These are phyloP conservation scores for Pyrenula massariospora DNA, from an alignment of 495 filamentous ascomycete genomes.

Conservation along the genomic window DNA sequence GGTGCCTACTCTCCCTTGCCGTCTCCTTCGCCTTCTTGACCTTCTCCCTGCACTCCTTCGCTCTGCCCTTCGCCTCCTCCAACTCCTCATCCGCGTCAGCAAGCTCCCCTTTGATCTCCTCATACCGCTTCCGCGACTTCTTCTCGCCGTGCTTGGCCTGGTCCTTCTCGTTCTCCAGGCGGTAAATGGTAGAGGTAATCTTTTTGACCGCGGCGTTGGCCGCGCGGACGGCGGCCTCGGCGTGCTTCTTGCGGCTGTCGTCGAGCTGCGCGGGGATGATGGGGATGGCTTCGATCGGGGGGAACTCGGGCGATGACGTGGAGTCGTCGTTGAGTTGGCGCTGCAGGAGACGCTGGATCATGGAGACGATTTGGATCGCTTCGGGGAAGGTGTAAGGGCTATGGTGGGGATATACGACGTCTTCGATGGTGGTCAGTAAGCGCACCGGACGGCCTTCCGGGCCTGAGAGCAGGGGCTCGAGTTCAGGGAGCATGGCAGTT, in stretches of 20 bases:
- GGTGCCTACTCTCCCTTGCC: constrained; percentile 3
- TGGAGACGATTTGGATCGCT: background rate
- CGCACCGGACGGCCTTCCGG: too few relatives aligned
- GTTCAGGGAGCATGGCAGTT: background rate
- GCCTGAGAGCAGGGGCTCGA: background rate
- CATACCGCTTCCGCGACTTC: background rate
- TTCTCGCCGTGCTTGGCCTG: background rate
- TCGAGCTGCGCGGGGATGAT: constrained; percentile 9
- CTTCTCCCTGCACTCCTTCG: background rate
- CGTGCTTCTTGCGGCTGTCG: background rate
- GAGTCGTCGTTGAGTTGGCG: background rate
- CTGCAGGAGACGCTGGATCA: background rate
- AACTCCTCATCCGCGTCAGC: background rate
- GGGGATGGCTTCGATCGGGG: constrained; percentile 16
- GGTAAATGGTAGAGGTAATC: background rate
- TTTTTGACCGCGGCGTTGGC: background rate
- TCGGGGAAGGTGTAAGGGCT: background rate
- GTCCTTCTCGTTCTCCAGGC: background rate
- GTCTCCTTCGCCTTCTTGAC: background rate
- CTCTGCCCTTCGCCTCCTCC: constrained; percentile 5
- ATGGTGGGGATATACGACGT: background rate
- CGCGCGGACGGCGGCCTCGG: background rate
- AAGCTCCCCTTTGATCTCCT: background rate
- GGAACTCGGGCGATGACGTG: background rate
- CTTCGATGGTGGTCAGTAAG: background rate